phyloP scores from a whole-genome alignment of 768 basidiomycete species.

The Hemileccinum rubropunctum region DNA sequence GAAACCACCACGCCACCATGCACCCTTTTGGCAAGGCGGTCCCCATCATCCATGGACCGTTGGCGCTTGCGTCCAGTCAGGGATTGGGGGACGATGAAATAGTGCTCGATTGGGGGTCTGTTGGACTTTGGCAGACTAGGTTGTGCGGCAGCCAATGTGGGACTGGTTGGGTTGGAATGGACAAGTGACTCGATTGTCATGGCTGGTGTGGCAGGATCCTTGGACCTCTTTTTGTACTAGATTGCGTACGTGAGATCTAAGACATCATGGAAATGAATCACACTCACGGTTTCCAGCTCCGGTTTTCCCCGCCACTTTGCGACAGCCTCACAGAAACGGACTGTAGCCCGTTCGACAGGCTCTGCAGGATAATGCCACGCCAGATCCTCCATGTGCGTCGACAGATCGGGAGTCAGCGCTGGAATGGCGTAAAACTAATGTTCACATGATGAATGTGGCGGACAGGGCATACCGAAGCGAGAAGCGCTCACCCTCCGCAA shows the following conservation, averaged over 20 bases:
- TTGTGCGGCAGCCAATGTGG: conserved; percentile 36
- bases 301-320: conserved; percentile 83
- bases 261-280: neutral
- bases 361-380: conserved; percentile 82
- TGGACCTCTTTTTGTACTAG: conserved; percentile 58
- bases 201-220: conserved; percentile 31
- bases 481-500: conserved; percentile 56
- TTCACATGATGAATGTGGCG: conserved; percentile 6
- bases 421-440: conserved; percentile 79
- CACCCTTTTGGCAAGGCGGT: conserved; percentile 22
- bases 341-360: conserved; percentile 72
- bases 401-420: conserved; percentile 64
- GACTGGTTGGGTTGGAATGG: conserved; percentile 68
- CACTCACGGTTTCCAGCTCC: conserved; percentile 69
- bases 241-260: conserved; percentile 28
- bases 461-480: neutral
- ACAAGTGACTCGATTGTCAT: conserved; percentile 67
- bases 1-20: conserved; percentile 12
- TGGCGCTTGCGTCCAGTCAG: conserved; percentile 24
- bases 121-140: conserved; percentile 19
- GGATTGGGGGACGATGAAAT: conserved; percentile 30
- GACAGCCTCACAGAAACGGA: conserved; percentile 80
- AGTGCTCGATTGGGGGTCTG: conserved; percentile 37
- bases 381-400: conserved; percentile 68
- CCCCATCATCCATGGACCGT: conserved; percentile 26